These are phyloP conservation scores for Ustilago hordei DNA, from an alignment of 1,284 basidiomycete species.

Conservation along the genomic window DNA sequence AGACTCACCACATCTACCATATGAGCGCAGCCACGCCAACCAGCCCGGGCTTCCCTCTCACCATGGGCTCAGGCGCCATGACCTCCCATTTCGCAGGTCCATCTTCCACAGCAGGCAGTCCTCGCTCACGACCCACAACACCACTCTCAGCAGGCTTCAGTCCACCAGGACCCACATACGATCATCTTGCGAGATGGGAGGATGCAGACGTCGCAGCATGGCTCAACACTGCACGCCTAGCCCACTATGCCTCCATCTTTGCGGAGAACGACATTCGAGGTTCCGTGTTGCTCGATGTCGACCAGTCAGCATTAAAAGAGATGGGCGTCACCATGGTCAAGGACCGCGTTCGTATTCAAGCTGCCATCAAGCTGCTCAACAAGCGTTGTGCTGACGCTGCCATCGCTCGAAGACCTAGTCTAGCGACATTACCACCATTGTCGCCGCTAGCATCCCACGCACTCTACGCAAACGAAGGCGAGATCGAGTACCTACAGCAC, in stretches of 20 bases:
- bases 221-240: constrained; percentile 56
- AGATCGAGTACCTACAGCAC: constrained; percentile 50
- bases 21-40: constrained; percentile 57
- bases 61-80: constrained; percentile 41
- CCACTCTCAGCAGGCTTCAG: constrained; percentile 43
- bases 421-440: constrained; percentile 30
- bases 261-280: constrained; percentile 65
- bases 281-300: constrained; percentile 61
- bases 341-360: constrained; percentile 61
- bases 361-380: constrained; percentile 66
- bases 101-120: constrained; percentile 42
- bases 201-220: constrained; percentile 57
- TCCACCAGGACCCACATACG: constrained; percentile 34
- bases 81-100: constrained; percentile 24
- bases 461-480: constrained; percentile 35
- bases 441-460: constrained; percentile 27
- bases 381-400: constrained; percentile 54
- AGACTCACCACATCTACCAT: neutral
- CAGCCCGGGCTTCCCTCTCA: constrained; percentile 57
- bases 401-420: constrained; percentile 32
- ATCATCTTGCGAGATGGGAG: constrained; percentile 40
- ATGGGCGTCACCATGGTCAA: constrained; percentile 68
- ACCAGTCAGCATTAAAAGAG: constrained; percentile 62
- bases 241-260: constrained; percentile 55
- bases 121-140: constrained; percentile 43